Conservation (phyloP, 2,329 filamentous ascomycete genomes). For the Ophiostoma ulmi region DNA sequence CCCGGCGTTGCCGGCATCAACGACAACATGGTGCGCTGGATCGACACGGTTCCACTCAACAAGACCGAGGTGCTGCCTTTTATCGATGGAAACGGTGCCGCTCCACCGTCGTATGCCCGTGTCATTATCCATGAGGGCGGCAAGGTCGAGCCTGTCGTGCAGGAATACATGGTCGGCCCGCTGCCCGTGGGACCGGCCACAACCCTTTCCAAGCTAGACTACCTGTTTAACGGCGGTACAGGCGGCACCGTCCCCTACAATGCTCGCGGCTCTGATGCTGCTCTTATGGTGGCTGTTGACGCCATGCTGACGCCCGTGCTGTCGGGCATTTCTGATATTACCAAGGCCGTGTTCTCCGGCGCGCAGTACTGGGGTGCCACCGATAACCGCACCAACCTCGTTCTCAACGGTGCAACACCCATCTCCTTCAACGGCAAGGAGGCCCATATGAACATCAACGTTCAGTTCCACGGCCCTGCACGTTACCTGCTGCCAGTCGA, state of each 20-base stretch:
- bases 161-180: conserved; percentile 48
- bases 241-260: conserved; percentile 37
- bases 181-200: conserved; percentile 41
- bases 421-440: conserved; percentile 39
- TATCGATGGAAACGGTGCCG: conserved; percentile 36
- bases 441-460: conserved; percentile 40
- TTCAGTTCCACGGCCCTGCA: conserved; percentile 39
- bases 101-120: conserved; percentile 42
- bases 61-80: conserved; percentile 45
- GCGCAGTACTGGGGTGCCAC: conserved; percentile 33
- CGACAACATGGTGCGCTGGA: conserved; percentile 44
- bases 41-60: conserved; percentile 46
- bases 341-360: conserved; percentile 37
- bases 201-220: conserved; percentile 38
- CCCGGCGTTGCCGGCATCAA: conserved; percentile 36
- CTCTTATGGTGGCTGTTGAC: conserved; percentile 34
- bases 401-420: conserved; percentile 36
- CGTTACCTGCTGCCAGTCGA: conserved; percentile 42
- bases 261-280: conserved; percentile 34
- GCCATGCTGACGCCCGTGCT: conserved; percentile 37
- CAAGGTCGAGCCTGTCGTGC: conserved; percentile 39
- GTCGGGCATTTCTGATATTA: conserved; percentile 39
- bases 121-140: conserved; percentile 44
- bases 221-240: conserved; percentile 41
- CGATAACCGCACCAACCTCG: conserved; percentile 33